Evolutionary conservation across 192 early-diverging fungal genomes (phyloP).

Genomic region (Coemansia sp.): DNA sequence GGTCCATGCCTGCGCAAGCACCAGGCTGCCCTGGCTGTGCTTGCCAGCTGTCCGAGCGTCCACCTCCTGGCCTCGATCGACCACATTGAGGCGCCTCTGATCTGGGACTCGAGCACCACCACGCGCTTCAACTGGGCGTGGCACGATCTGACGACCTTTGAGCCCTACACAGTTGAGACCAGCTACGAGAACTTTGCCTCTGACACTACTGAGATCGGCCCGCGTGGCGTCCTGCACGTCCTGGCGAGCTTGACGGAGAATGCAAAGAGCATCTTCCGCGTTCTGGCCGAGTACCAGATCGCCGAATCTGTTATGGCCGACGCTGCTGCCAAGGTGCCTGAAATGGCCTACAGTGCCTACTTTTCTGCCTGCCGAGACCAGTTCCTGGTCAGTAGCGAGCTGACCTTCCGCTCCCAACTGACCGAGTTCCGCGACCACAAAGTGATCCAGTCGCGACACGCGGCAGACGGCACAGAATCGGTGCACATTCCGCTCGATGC

Average conservation of each 20-base stretch:
- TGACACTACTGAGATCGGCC: constrained; percentile 56
- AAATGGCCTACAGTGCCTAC: constrained; percentile 64
- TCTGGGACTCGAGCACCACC: constrained; percentile 78
- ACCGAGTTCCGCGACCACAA: constrained; percentile 92
- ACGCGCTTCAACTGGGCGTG: constrained; percentile 79
- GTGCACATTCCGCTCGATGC: constrained; percentile 62
- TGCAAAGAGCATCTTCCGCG: constrained; percentile 77
- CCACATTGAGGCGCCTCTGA: constrained; percentile 83
- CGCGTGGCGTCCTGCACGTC: constrained; percentile 74
- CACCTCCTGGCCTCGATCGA: constrained; percentile 84
- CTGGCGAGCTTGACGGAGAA: constrained; percentile 79
- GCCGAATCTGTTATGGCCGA: constrained; percentile 35
- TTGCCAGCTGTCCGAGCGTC: constrained; percentile 67
- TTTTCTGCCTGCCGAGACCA: constrained; percentile 73
- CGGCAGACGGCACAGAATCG: constrained; percentile 41
- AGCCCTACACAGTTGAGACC: constrained; percentile 77
- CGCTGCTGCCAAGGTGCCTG: constrained; percentile 21
- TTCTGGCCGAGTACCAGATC: constrained; percentile 85
- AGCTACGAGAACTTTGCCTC: constrained; percentile 75
- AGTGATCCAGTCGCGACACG: constrained; percentile 65
- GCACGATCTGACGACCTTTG: constrained; percentile 90
- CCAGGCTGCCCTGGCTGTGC: constrained; percentile 63
- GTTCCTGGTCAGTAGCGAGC: constrained; percentile 78
- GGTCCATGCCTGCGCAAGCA: constrained; percentile 70
- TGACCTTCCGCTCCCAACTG: constrained; percentile 86